phyloP scores from a whole-genome alignment of 73 alveolate genomes.

The Tetrahymena borealis region DNA sequence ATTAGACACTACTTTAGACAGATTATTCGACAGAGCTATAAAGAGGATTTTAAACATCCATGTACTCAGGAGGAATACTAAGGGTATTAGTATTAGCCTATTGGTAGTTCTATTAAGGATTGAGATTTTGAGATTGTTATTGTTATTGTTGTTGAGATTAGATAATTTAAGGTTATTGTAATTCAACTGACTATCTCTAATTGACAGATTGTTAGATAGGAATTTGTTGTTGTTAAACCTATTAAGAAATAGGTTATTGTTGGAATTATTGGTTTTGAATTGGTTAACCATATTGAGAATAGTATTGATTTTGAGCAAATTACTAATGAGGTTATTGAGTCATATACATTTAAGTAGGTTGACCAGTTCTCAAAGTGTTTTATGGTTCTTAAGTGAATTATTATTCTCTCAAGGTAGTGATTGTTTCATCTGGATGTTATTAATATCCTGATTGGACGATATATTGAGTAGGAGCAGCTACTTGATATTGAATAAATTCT shows the following conservation, averaged over 20 bases:
- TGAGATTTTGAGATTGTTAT: no score
- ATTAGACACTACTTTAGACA: neutral
- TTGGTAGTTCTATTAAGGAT: no score
- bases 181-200: neutral
- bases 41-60: neutral
- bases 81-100: neutral
- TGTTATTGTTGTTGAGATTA: no score
- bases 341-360: neutral
- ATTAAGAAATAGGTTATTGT: no score
- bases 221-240: no score
- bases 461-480: neutral
- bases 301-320: neutral
- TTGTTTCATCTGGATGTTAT: neutral
- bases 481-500: neutral
- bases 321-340: neutral
- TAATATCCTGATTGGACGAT: neutral
- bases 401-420: neutral
- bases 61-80: neutral
- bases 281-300: neutral
- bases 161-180: no score
- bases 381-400: neutral
- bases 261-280: neutral
- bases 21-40: neutral
- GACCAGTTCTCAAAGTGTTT: neutral
- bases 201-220: neutral